A percentile compares a stretch with the other conserved stretches of the same genome.
Conservation (phyloP, 805 yeast genomes). For the Metschnikowia gruessii region DNA sequence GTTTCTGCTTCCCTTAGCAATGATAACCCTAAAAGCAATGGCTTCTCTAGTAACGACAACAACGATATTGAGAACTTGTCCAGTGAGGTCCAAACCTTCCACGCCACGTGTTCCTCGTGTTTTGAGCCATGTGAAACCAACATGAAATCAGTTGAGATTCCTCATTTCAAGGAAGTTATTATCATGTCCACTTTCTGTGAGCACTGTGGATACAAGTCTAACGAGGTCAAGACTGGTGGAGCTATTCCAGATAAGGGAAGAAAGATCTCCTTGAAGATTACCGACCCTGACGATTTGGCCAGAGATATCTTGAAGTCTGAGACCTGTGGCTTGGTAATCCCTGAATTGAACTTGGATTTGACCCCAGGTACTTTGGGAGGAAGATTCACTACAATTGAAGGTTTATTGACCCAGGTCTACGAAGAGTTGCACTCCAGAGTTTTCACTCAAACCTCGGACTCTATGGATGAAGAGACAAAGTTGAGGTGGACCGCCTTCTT, state of each 20-base stretch:
- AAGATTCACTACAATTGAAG: conserved; percentile 95
- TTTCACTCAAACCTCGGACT: conserved; percentile 80
- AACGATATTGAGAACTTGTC: conserved; percentile 80
- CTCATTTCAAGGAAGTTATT: conserved; percentile 96
- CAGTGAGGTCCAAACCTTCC: conserved; percentile 90
- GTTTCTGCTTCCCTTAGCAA: conserved; percentile 25
- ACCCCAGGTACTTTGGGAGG: conserved; percentile 98
- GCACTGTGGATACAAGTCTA: conserved; percentile 90
- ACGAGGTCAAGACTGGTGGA: conserved; percentile 99
- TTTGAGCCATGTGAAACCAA: conserved; percentile 80
- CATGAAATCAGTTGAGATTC: conserved; percentile 95
- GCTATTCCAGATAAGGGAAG: conserved; percentile 86
- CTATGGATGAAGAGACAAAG: conserved; percentile 78
- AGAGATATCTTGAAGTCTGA: conserved; percentile 94
- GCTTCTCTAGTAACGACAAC: conserved; percentile 59
- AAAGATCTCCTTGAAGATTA: conserved; percentile 65
- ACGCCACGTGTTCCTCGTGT: conserved; percentile 91
- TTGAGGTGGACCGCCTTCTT: conserved; percentile 83
- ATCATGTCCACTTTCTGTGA: conserved; percentile 94
- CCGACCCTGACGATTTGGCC: conserved; percentile 88
- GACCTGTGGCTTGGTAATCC: conserved; percentile 80
- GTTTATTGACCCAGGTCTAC: conserved; percentile 80
- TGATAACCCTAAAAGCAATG: conserved; percentile 42
- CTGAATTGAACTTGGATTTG: conserved; percentile 86
- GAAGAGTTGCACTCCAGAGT: conserved; percentile 88